Percentiles rank a stretch among this genome's conserved stretches.
Conservation (phyloP, 2,329 filamentous ascomycete genomes). For the Aspergillus quadrilineatus region DNA sequence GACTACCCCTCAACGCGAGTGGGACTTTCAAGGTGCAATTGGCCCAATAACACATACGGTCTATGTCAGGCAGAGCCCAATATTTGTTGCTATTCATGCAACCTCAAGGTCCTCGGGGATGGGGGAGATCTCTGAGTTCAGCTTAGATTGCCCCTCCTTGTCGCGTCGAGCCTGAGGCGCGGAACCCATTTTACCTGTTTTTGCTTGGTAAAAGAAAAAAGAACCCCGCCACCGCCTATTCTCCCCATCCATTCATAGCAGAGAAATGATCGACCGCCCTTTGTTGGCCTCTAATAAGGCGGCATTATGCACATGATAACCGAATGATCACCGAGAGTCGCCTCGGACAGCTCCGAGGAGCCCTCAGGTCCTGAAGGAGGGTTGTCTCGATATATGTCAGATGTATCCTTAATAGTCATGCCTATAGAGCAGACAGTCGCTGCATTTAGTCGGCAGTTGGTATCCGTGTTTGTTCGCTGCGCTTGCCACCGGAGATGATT, state of each 20-base stretch:
- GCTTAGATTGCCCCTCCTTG: neutral
- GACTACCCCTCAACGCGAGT: neutral
- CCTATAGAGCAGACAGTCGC: neutral
- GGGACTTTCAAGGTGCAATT: neutral
- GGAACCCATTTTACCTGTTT: neutral
- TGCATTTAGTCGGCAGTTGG: neutral
- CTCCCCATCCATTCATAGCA: neutral
- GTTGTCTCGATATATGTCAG: neutral
- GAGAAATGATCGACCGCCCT: neutral
- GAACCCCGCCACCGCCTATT: neutral
- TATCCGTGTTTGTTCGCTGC: neutral
- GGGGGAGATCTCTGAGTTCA: neutral
- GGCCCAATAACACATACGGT: slow-evolving; percentile 1
- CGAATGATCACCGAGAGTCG: neutral
- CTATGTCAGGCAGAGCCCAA: neutral
- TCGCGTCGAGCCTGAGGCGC: neutral
- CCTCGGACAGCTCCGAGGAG: neutral
- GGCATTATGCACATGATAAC: neutral
- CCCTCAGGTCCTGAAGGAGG: neutral
- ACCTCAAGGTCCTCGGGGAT: slow-evolving; percentile 1
- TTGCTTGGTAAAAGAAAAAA: neutral
- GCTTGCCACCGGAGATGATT: slow-evolving; percentile 1
- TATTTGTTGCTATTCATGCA: neutral
- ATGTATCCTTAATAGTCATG: neutral
- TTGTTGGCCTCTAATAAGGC: neutral